Base-by-base conservation (phyloP, 2,329 filamentous ascomycete genomes). In the Tolypocladium ophioglossoides region DNA sequence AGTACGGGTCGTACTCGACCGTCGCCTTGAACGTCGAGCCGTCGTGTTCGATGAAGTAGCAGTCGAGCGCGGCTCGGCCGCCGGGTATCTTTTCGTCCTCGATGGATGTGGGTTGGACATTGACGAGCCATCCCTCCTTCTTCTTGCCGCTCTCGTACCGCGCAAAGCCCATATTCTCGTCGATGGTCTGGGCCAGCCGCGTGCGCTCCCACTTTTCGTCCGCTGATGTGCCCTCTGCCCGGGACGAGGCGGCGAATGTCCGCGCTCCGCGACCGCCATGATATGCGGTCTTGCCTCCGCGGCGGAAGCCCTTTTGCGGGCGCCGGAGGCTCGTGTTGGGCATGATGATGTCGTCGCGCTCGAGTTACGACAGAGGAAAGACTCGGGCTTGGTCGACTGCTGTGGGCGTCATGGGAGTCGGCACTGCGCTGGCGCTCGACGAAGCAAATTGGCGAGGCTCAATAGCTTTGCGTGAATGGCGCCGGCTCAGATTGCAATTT, bases 1-100 rank as follows among this genome's bases (percentile, higher is more conserved):
- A 96, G 74, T 99, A 99, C 0, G 94, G 94, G 63, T 97, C 91
- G 69, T 96, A 97, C 73, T 96, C 90, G 59, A 99, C 74, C 0
- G 91, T 96, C 12, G 94, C 91, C 70, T 99, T 99, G 79, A 99
- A 99, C 6, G 87, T 92, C 50, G 85, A 83, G 16, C 89, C 81
- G 64, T 95, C 88, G 55, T 92, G 89, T 63, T 91, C 89, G 56
- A 99, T 86, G 72, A 99, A 99, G 75, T 96, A 99, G 72, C 91
- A 96, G 73, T 99, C 94, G 54, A 99, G 83, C 10, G 89, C 94
- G 1, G 94, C 87, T 59, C 90, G 84, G 39, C 94, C 94, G 56
- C 89, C 89, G 1, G 87, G 85, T 48, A 88, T 80, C 62, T 89
- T 88, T 18, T 91, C 81, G 67, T 97, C 92, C 69, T 96, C 78